Conservation (phyloP, 352 stramenopile species). For the Globisporangium ultimum region DNA sequence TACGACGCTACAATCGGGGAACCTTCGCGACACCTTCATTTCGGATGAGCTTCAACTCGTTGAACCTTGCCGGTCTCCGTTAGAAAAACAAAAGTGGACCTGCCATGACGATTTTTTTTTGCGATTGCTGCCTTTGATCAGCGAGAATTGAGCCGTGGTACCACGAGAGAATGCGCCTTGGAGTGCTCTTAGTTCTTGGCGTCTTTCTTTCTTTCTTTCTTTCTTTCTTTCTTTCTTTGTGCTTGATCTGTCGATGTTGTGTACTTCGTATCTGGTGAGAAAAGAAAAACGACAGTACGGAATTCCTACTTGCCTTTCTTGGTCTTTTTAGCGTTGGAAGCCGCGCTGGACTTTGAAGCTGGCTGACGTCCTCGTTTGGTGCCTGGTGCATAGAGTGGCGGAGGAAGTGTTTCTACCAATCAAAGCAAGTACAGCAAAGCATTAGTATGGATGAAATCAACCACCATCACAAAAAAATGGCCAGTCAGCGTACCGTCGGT, state of each 20-base stretch:
- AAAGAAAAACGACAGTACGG: neutral
- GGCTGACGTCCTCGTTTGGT: constrained; percentile 24
- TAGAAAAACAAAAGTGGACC: too few species aligned
- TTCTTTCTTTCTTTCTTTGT: too few species aligned
- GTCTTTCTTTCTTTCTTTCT: too few species aligned
- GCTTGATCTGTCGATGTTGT: too few species aligned
- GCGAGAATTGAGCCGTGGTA: too few species aligned
- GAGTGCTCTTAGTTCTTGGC: too few species aligned
- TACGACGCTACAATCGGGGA: neutral
- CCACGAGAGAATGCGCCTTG: too few species aligned
- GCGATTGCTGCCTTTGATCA: too few species aligned
- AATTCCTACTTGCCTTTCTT: constrained; percentile 1
- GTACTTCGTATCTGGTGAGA: neutral
- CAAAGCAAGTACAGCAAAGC: neutral
- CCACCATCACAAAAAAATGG: neutral
- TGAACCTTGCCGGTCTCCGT: too few species aligned
- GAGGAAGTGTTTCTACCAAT: constrained; percentile 44
- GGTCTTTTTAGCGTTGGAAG: neutral
- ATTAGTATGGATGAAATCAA: neutral
- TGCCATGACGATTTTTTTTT: too few species aligned
- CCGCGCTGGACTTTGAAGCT: constrained; percentile 20
- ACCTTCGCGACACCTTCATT: neutral
- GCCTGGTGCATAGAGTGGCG: constrained; percentile 16
- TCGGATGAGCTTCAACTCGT: neutral
- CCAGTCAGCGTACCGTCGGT: constrained; percentile 43